phyloP scores from a whole-genome alignment of 192 early-diverging fungal genomes.

The Coemansia sp. region DNA sequence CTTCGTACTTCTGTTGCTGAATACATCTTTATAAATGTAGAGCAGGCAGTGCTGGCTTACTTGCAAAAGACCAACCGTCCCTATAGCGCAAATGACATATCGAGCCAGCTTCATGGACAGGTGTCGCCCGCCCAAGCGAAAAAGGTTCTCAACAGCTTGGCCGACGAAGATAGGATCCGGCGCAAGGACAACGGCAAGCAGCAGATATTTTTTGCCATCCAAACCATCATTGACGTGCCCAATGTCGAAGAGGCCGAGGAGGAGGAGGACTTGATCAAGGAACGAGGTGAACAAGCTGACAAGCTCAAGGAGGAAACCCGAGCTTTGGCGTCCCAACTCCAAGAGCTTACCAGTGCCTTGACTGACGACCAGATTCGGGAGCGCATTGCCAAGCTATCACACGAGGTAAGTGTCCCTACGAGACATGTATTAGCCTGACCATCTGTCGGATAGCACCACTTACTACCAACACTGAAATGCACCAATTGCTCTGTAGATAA shows the following conservation, averaged over 20 bases:
- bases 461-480: neutral
- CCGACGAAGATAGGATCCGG: conserved; percentile 33
- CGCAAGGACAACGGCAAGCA: conserved; percentile 48
- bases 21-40: conserved; percentile 4
- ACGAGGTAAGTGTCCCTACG: conserved; percentile 17
- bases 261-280: conserved; percentile 39
- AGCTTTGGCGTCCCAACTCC: conserved; percentile 16
- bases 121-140: conserved; percentile 42
- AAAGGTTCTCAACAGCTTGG: conserved; percentile 47
- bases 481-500: conserved; percentile 8
- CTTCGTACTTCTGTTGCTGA: neutral
- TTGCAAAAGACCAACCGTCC: conserved; percentile 42
- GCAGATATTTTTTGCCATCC: conserved; percentile 43
- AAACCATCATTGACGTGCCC: conserved; percentile 30
- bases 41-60: conserved; percentile 34
- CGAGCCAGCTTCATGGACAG: conserved; percentile 51
- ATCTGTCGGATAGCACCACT: no score
- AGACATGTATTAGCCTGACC: neutral
- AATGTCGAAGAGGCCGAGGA: conserved; percentile 46
- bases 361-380: conserved; percentile 48
- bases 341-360: conserved; percentile 29
- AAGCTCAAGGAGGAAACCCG: conserved; percentile 36
- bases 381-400: conserved; percentile 32
- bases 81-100: conserved; percentile 53
- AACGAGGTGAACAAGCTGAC: conserved; percentile 21